Evolutionary conservation across 78 protist genomes (phyloP), one percentile per base, ranked within the genome.

Genomic region (Dictyostelium brefeldianum): DNA sequence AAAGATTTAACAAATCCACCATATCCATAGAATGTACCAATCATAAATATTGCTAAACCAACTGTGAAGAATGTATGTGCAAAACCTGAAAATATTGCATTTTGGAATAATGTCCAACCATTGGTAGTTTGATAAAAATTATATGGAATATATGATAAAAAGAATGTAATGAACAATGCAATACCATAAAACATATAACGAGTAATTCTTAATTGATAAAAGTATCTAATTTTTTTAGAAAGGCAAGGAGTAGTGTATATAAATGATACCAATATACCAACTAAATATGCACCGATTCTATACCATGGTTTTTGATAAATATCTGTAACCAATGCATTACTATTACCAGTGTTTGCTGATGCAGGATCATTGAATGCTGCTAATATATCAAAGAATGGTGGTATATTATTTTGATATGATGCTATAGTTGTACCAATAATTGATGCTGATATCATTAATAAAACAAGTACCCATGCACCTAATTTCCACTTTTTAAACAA

Each of bases 241-340:
- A 71, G 17, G 6, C 27, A 46, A 43, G 43, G 64, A 9, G 69
- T 59, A 20, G 17, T 17, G 18, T 77, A 87, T 11, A 87, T 31
- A 10, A 87, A 51, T 0, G 79, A 75, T 0, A 87, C 43, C 2
- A 31, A 15, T 1, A 87, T 8, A 77, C 93, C 93, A 54, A 87
- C 57, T 46, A 62, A 48, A 31, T 78, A 87, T 1, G 93, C 80
- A 20, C 93, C 93, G 20, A 74, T 47, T 74, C 93, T 74, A 27
- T 56, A 53, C 83, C 84, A 87, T 48, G 93, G 93, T 18, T 87
- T 87, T 59, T 77, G 83, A 62, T 87, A 87, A 22, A 87, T 87
- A 50, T 87, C 93, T 0, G 84, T 87, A 1, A 80, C 8, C 43
- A 70, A 77, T 9, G n/a, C n/a, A 3, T 36, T 2, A 36, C 43